Base-by-base conservation (phyloP, 2,329 filamentous ascomycete genomes). In the Davidsoniella neocaledoniae region DNA sequence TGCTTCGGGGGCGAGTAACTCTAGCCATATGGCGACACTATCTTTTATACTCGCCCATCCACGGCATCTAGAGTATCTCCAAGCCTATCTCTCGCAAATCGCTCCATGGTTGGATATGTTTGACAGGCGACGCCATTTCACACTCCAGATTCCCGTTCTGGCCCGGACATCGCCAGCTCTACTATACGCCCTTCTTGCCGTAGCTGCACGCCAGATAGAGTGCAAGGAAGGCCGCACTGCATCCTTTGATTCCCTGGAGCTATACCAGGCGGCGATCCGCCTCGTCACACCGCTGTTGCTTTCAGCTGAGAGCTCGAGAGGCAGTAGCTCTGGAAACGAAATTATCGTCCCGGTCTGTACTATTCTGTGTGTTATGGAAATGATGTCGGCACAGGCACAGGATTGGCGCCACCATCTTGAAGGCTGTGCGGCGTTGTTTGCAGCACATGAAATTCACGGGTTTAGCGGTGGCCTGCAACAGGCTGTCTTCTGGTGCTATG, bases 31-130 rank as follows among this genome's bases (percentile, higher is more conserved):
- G 29, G 8, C 12, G 12, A 9, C 29, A 9, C 12, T 33, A 33
- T 33, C 29, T 9, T 33, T 9, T 33, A 33, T 33, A 9, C 8
- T 10, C 29, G 29, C 29, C 9, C 8, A 33, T 12, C 29, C 29
- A 33, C 8, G 6, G 29, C 7, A 33, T 10, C 8, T 68, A 4
- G 58, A 63, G 42, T 70, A 69, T 43, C 54, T 72, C 37, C 65
- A 68, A 50, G 68, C 73, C 48, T 76, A 73, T 54, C 66, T 74
- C n/a, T 65, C 67, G 6, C 63, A 74, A 51, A 66, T 76, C 40
- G 72, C 71, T 2, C 69, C 68, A 19, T 75, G 72, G 70, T 66
- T 77, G 12, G 74, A 78, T 56, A 77, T 75, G 64, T 76, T 76
- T 53, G 74, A 78, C 55, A 67, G 65, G 25, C 62, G 68, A 23